Evolutionary conservation across 1,139 yeast genomes (phyloP).

Genomic region (Hansenula sp.): DNA sequence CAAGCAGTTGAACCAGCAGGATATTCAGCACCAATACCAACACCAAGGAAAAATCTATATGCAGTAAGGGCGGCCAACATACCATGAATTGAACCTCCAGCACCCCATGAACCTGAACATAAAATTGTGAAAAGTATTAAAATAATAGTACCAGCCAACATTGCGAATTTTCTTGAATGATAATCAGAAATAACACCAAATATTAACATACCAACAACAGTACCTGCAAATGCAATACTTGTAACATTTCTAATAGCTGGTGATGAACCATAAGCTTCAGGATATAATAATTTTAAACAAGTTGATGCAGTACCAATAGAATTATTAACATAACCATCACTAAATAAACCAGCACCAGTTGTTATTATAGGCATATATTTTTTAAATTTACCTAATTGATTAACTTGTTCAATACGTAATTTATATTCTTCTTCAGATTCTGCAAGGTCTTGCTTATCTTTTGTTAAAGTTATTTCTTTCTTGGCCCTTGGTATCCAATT

Average conservation of each 20-base stretch:
- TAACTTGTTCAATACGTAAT: slow-evolving; percentile 25
- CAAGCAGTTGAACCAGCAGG: slow-evolving; percentile 93
- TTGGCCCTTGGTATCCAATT: slow-evolving; percentile 33
- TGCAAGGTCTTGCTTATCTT: slow-evolving; percentile 15
- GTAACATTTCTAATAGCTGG: slow-evolving; percentile 73
- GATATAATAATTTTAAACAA: slow-evolving; percentile 62
- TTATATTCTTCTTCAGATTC: slow-evolving; percentile 25
- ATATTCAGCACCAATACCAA: slow-evolving; percentile 86
- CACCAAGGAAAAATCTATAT: slow-evolving; percentile 82
- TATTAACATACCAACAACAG: slow-evolving; percentile 77
- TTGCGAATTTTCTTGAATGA: slow-evolving; percentile 73
- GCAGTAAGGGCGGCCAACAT: slow-evolving; percentile 78
- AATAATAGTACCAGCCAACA: slow-evolving; percentile 70
- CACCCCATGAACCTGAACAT: slow-evolving; percentile 88
- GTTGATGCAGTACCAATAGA: slow-evolving; percentile 75
- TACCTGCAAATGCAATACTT: slow-evolving; percentile 89
- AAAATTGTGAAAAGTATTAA: slow-evolving; percentile 72
- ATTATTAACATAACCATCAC: slow-evolving; percentile 88
- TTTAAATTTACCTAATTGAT: slow-evolving; percentile 18
- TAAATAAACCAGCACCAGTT: slow-evolving; percentile 87
- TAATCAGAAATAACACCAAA: slow-evolving; percentile 82
- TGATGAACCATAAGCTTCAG: slow-evolving; percentile 54
- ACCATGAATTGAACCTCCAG: slow-evolving; percentile 56
- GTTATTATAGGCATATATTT: slow-evolving; percentile 72
- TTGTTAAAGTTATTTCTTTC: slow-evolving; percentile 37